Percentiles rank a stretch among this genome's conserved stretches.
Evolutionary conservation across 1,139 yeast genomes (phyloP).

Genomic region (Yamadazyma kanchanaburiensis): DNA sequence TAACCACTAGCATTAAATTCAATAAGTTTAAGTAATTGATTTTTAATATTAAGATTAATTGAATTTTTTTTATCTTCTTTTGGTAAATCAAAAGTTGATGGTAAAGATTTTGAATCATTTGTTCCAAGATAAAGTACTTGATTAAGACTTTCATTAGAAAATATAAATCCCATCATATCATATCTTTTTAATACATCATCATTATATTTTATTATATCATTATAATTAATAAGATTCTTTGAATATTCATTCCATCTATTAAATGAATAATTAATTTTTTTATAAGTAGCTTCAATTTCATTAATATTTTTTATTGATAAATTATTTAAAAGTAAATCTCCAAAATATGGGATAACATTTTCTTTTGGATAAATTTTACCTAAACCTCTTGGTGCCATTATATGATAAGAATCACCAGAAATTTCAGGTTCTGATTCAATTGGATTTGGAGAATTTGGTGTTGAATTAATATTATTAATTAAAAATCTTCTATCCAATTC

Average conservation of each 20-base stretch:
- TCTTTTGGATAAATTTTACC: constrained; percentile 76
- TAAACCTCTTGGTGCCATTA: constrained; percentile 85
- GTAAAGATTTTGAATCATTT: constrained; percentile 26
- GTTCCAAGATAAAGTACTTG: constrained; percentile 43
- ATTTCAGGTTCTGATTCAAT: constrained; percentile 13
- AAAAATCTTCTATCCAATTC: constrained; percentile 79
- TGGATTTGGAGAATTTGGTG: constrained; percentile 11
- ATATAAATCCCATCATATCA: constrained; percentile 45
- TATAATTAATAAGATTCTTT: constrained; percentile 32
- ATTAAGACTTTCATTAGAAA: constrained; percentile 45
- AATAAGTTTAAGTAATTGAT: constrained; percentile 29
- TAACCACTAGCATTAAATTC: constrained; percentile 33
- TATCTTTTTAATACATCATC: constrained; percentile 42
- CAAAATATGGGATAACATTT: constrained; percentile 85
- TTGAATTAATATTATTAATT: constrained; percentile 27
- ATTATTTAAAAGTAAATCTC: constrained; percentile 58
- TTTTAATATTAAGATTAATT: constrained; percentile 14
- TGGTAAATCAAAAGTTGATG: constrained; percentile 13
- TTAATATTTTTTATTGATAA: constrained; percentile 35
- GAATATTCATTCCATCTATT: constrained; percentile 78
- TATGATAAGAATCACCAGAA: constrained; percentile 54
- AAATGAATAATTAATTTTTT: constrained; percentile 69
- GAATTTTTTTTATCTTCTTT: constrained; percentile 2
- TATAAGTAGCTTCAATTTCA: constrained; percentile 64
- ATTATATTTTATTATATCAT: constrained; percentile 40